Percentiles rank a stretch among this genome's conserved stretches.
phyloP scores from a whole-genome alignment of 2,329 filamentous ascomycete genomes.

The Hymenoscyphus occultus region DNA sequence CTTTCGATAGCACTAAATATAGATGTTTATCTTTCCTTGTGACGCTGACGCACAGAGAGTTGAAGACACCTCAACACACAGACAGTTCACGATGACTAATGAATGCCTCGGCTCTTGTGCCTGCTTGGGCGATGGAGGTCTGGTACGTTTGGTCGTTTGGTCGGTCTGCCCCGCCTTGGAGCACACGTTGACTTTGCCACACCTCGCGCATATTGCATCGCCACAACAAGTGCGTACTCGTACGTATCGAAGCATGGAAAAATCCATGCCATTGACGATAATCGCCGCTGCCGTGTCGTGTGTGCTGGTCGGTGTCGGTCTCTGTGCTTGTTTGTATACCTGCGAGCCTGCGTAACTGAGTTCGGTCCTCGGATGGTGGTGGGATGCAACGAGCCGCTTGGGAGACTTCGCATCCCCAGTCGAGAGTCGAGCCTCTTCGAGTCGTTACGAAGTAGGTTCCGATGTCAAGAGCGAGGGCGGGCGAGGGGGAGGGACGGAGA shows the following conservation, averaged over 20 bases:
- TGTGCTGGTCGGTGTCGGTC: too few species aligned
- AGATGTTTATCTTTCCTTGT: neutral
- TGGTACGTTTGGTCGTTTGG: too few species aligned
- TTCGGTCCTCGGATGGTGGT: too few species aligned
- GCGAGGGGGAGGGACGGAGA: too few species aligned
- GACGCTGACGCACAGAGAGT: neutral
- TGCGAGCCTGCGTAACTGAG: neutral
- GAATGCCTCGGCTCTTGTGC: neutral
- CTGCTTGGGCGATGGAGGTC: too few species aligned
- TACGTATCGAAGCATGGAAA: too few species aligned
- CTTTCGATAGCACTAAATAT: neutral
- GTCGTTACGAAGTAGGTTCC: neutral
- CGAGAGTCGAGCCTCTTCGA: too few species aligned
- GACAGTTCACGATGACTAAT: slow-evolving; percentile 1
- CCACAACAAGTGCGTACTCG: neutral
- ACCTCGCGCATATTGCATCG: neutral
- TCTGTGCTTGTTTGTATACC: neutral
- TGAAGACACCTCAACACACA: neutral
- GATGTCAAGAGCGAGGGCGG: neutral
- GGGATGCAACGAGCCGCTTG: too few species aligned
- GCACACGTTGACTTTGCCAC: neutral
- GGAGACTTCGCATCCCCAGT: too few species aligned
- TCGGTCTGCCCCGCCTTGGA: slow-evolving; percentile 1
- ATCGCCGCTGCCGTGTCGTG: too few species aligned
- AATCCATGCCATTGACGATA: too few species aligned